A percentile compares a stretch with the other conserved stretches of the same genome.
Evolutionary conservation across 106 monocot species (phyloP).

Genomic region (Dendrobium chrysotoxum): DNA sequence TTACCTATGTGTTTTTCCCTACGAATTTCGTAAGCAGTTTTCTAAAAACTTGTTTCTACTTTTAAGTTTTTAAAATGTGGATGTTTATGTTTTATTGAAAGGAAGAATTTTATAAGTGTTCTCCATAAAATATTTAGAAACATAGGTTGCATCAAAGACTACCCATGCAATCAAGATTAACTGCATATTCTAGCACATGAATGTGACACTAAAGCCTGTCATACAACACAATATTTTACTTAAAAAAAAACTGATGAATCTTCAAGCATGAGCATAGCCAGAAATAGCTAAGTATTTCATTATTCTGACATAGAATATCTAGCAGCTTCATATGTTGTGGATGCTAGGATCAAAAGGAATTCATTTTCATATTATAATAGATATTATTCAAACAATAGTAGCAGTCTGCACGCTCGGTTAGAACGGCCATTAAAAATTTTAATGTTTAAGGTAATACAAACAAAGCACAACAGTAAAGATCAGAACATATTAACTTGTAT

Average conservation of each 20-base stretch:
- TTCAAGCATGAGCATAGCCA: background rate
- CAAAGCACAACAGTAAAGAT: background rate
- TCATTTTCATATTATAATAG: background rate
- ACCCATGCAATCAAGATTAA: background rate
- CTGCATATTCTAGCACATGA: background rate
- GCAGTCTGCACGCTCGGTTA: background rate
- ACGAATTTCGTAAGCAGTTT: too few species aligned
- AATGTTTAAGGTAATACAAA: background rate
- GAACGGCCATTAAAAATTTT: background rate
- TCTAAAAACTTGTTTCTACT: too few species aligned
- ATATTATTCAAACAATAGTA: background rate
- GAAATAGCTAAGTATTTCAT: background rate
- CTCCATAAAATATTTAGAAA: too few species aligned
- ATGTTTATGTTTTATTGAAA: too few species aligned
- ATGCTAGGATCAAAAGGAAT: background rate
- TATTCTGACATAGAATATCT: background rate
- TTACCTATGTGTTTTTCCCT: too few species aligned
- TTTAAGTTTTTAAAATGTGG: too few species aligned
- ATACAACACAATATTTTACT: background rate
- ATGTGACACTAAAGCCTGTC: background rate
- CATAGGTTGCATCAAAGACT: too few species aligned
- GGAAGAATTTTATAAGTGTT: too few species aligned
- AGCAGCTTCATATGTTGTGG: background rate
- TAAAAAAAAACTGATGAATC: background rate
- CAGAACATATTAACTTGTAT: background rate